Evolutionary conservation across 2,329 filamentous ascomycete species (phyloP).

Genomic region (Aphanocladium album): DNA sequence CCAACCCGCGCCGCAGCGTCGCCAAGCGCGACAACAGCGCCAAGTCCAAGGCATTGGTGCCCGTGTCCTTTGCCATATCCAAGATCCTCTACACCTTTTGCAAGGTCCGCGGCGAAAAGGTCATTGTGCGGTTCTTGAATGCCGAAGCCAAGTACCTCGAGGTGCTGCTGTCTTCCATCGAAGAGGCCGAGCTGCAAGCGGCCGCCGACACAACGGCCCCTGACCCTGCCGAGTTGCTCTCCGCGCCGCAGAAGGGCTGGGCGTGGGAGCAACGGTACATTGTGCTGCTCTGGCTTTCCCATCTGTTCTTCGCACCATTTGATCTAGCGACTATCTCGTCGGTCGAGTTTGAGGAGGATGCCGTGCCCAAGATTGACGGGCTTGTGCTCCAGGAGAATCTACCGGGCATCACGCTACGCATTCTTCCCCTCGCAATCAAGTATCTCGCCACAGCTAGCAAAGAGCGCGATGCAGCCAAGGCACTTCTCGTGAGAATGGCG

Average conservation of each 20-base stretch:
- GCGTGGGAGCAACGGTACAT: conserved; percentile 88
- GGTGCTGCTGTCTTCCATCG: conserved; percentile 69
- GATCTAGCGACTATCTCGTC: conserved; percentile 82
- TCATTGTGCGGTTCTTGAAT: conserved; percentile 84
- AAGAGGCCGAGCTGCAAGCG: conserved; percentile 44
- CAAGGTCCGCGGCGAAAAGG: conserved; percentile 90
- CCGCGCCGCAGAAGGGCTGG: conserved; percentile 34
- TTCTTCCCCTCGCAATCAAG: conserved; percentile 65
- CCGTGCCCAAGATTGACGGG: conserved; percentile 37
- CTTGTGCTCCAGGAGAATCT: conserved; percentile 54
- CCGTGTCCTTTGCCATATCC: conserved; percentile 67
- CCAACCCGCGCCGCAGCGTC: conserved; percentile 29
- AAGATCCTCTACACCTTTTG: conserved; percentile 83
- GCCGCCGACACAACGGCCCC: conserved; percentile 5
- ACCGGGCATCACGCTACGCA: conserved; percentile 64
- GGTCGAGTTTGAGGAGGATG: conserved; percentile 42
- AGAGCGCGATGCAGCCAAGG: conserved; percentile 82
- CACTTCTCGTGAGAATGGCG: conserved; percentile 74
- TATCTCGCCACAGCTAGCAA: conserved; percentile 75
- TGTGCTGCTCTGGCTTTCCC: conserved; percentile 80
- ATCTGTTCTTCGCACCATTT: conserved; percentile 81
- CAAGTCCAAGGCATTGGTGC: conserved; percentile 41
- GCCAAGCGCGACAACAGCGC: conserved; percentile 14
- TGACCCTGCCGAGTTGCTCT: conserved; percentile 11
- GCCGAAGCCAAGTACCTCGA: conserved; percentile 86